Base-by-base conservation (phyloP, 345 rosid genomes). In the Linum tenue region DNA sequence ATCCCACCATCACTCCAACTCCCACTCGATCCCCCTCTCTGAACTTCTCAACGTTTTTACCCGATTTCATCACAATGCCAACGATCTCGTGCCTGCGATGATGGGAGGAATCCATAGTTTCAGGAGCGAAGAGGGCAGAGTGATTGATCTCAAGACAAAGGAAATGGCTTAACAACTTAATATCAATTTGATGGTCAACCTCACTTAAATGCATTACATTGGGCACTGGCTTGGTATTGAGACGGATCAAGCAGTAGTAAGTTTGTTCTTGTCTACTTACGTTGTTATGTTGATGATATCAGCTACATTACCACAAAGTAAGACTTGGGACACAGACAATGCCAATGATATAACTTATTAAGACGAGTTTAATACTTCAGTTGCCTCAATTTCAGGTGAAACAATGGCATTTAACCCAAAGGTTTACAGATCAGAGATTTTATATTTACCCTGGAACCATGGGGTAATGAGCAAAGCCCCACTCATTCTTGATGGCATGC, bases 1-100 rank as follows among this genome's bases (percentile, higher is more conserved):
- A 86, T 48, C 79, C 81, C 2, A 85, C 83, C 17, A 88, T 74
- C 58, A 86, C 91, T 10, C 96, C 98, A 9, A 88, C 96, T 39
- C 96, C 94, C 38, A 88, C 97, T 55, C 78, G 73, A 9, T 88
- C 91, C 4, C 85, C 91, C 51, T 60, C 80, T 70, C 80, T 86
- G 80, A 88, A 88, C 59, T 81, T 86, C 17, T 67, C 63, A 74
- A 91, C 97, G 12, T 80, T 85, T 5, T 70, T 80, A 15, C 97
- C 97, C 10, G 77, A 72, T 70, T 80, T 80, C 56, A 86, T 81
- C 55, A 82, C 96, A 0, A 75, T 67, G 40, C 97, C 97, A 50
- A 83, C 94, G 9, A 91, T 86, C 69, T 91, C 97, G 75, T 91
- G 97, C 76, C 96, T 91, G 83, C 50, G 64, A 64, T 8, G 37